A percentile compares a stretch with the other conserved stretches of the same genome.
Conservation (phyloP, 1,284 basidiomycete genomes). For the Schizophyllum amplum region DNA sequence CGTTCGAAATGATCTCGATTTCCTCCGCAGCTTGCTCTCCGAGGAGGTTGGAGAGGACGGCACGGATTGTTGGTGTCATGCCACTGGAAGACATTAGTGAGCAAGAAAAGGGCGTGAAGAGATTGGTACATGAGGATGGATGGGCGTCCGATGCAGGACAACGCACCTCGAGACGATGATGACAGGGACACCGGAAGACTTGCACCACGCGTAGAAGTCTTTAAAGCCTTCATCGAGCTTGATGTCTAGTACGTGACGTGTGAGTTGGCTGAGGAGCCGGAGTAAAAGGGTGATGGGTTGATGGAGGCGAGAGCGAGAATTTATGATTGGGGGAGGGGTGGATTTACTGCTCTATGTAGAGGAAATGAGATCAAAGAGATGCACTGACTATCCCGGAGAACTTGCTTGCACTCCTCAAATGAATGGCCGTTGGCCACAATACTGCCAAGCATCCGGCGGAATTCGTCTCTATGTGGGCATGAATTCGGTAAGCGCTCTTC, state of each 20-base stretch:
- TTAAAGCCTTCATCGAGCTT: constrained; percentile 83
- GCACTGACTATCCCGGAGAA: constrained; percentile 37
- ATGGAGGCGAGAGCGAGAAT: too few relatives aligned
- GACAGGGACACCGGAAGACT: constrained; percentile 69
- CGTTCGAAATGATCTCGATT: constrained; percentile 89
- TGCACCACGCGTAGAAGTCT: constrained; percentile 78
- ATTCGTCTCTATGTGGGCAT: constrained; percentile 52
- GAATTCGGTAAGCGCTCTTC: neutral
- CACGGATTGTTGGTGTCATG: constrained; percentile 88
- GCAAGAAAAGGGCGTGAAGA: too few relatives aligned
- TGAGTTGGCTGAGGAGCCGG: neutral
- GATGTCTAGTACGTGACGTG: constrained; percentile 58
- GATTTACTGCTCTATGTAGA: too few relatives aligned
- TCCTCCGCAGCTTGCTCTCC: constrained; percentile 64
- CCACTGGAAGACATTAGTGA: too few relatives aligned
- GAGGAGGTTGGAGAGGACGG: constrained; percentile 74
- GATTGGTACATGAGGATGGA: neutral
- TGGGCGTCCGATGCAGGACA: neutral
- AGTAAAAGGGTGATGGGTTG: too few relatives aligned
- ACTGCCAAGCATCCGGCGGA: constrained; percentile 73
- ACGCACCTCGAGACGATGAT: constrained; percentile 85
- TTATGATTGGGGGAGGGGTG: too few relatives aligned
- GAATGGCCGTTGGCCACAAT: constrained; percentile 56
- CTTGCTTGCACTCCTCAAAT: constrained; percentile 77
- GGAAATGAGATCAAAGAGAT: constrained; percentile 8